A percentile compares a stretch with the other conserved stretches of the same genome.
These are phyloP conservation scores for Suillus hirtellus DNA, from an alignment of 768 basidiomycete genomes.

Conservation along the genomic window DNA sequence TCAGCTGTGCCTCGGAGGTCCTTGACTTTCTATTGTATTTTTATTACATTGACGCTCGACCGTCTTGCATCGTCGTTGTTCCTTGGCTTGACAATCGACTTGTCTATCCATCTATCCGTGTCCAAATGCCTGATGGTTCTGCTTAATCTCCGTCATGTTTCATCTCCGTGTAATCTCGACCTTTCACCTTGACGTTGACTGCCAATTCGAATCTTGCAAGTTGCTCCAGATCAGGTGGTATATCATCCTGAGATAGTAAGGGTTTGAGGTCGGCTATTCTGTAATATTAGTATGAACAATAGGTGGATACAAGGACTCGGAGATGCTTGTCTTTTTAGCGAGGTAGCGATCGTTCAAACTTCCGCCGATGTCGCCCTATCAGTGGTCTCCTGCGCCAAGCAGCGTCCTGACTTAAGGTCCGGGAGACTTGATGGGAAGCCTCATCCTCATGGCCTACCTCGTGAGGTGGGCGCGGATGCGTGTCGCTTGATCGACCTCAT, in stretches of 20 bases:
- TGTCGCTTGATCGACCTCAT: background rate
- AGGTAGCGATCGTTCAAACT: background rate
- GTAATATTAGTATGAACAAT: background rate
- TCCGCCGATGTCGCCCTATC: background rate
- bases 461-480: background rate
- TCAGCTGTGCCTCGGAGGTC: background rate
- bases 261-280: background rate
- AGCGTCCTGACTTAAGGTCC: no score
- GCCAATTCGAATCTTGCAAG: background rate
- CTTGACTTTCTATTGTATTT: conserved; percentile 6
- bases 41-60: conserved; percentile 3
- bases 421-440: background rate
- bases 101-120: background rate
- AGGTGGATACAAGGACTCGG: background rate
- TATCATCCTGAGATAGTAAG: background rate
- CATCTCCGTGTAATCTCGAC: background rate
- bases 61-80: background rate
- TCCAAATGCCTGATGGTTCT: background rate
- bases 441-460: conserved; percentile 2
- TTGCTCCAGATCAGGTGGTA: background rate
- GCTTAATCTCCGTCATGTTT: conserved; percentile 3
- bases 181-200: background rate
- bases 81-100: background rate
- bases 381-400: background rate
- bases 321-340: background rate